phyloP scores from a whole-genome alignment of 352 stramenopile species.

The Pythium vanterpoolii region DNA sequence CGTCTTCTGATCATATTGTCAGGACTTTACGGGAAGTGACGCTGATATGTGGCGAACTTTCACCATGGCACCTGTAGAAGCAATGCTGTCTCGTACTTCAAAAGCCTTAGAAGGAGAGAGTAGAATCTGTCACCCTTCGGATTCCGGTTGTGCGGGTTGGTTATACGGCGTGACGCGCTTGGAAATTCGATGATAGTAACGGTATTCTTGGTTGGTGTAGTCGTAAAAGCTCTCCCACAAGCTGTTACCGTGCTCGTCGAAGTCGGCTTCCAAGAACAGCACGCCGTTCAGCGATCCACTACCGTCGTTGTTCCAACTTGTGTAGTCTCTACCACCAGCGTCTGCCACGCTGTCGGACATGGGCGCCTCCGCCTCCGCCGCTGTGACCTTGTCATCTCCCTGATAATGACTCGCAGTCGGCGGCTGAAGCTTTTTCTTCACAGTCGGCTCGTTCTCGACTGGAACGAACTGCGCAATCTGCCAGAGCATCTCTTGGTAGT shows the following conservation, averaged over 20 bases:
- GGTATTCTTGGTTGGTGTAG: conserved; percentile 46
- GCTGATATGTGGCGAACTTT: conserved; percentile 6
- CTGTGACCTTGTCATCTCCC: neutral
- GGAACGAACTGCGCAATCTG: conserved; percentile 56
- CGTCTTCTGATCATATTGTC: neutral
- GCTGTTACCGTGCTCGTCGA: conserved; percentile 48
- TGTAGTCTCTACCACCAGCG: neutral
- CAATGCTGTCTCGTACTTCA: neutral
- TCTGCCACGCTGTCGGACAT: neutral
- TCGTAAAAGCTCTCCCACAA: conserved; percentile 75
- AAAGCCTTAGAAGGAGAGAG: neutral
- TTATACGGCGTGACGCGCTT: conserved; percentile 40
- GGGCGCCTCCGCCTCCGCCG: neutral
- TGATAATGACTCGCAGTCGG: neutral
- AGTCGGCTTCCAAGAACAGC: conserved; percentile 41
- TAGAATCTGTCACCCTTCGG: neutral
- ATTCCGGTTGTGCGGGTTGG: neutral
- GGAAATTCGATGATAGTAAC: conserved; percentile 65
- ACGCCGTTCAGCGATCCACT: conserved; percentile 6
- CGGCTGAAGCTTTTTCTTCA: conserved; percentile 12
- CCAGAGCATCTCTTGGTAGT: conserved; percentile 67
- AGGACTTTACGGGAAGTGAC: neutral
- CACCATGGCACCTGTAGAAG: too few species aligned
- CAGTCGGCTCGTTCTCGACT: conserved; percentile 35
- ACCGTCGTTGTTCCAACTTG: neutral